Percentiles rank a stretch among this genome's conserved stretches.
phyloP scores from a whole-genome alignment of 208 protist genomes.

The Herpetomonas tarakana region DNA sequence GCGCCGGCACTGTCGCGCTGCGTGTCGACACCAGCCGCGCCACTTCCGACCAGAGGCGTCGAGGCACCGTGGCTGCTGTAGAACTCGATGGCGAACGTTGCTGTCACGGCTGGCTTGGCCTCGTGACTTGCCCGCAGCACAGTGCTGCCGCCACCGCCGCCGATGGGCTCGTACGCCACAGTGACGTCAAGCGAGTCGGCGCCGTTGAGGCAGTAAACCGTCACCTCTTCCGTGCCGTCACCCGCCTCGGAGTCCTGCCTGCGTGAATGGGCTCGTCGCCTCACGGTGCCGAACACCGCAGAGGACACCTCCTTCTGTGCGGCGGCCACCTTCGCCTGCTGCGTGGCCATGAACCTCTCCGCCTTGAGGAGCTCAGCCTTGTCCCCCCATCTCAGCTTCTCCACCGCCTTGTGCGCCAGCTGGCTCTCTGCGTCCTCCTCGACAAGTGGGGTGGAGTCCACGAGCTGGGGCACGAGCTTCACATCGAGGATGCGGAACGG shows the following conservation, averaged over 20 bases:
- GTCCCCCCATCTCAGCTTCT: conserved; percentile 26
- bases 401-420: conserved; percentile 1
- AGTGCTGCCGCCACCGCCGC: too few relatives aligned
- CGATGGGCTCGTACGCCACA: conserved; percentile 12
- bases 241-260: background rate
- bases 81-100: background rate
- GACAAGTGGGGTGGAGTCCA: conserved; percentile 30
- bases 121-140: too few relatives aligned
- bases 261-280: background rate
- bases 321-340: conserved; percentile 6
- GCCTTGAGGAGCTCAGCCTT: conserved; percentile 16
- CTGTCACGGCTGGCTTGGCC: background rate
- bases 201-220: conserved; percentile 28
- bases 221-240: background rate
- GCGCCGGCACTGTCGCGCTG: background rate
- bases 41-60: background rate
- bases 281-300: background rate
- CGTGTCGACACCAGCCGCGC: background rate
- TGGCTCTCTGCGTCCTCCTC: conserved; percentile 37
- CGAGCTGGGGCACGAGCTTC: conserved; percentile 25
- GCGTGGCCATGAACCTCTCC: conserved; percentile 14
- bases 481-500: conserved; percentile 21
- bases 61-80: background rate
- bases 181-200: conserved; percentile 41
- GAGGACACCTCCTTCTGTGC: background rate